Evolutionary conservation across 192 early-diverging fungal genomes (phyloP), one percentile per base, ranked within the genome.

Genomic region (Powellomyces hirtus): DNA sequence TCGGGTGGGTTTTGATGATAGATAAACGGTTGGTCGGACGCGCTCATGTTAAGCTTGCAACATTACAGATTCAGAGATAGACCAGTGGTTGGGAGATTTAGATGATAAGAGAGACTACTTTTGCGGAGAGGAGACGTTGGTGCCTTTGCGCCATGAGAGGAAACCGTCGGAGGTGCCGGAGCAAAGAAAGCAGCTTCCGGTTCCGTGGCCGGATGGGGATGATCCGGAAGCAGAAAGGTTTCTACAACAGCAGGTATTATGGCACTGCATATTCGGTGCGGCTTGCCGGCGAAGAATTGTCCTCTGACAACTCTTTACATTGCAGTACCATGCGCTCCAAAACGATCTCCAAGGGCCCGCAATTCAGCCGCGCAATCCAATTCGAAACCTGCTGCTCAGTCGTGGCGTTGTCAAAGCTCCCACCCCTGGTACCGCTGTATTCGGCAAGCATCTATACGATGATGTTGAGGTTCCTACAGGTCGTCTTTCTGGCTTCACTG

Each of bases 61-160:
- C n/a, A n/a, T n/a, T n/a, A n/a, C 35, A 60, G 59, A 60, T 37
- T 3, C 33, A 10, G 38, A 18, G 13, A 36, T 67, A 24, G 52
- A 67, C 16, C 38, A 56, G 22, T 67, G 65, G 65, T 40, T 67
- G 38, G 52, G 38, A 20, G 55, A 58, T 24, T 27, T 58, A 10
- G 59, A 60, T 22, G 36, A 60, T 3, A 38, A 8, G 6, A 36
- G 29, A 22, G 35, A 36, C 4, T 38, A n/a, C 35, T 60, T 60
- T 37, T 20, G 16, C 8, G 34, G 59, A 4, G 37, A 60, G 8
- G 59, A 60, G 53, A 5, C 6, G 26, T 31, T 56, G 2, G 38
- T 27, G 8, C 20, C n/a, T 5, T 49, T 49, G 5, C 26, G n/a
- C 4, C 26, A 49, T 49, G 46, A 49, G n/a, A n/a, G n/a, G n/a